Evolutionary conservation across 371 early-diverging fungal genomes (phyloP).

Genomic region (Actinomucor elegans): DNA sequence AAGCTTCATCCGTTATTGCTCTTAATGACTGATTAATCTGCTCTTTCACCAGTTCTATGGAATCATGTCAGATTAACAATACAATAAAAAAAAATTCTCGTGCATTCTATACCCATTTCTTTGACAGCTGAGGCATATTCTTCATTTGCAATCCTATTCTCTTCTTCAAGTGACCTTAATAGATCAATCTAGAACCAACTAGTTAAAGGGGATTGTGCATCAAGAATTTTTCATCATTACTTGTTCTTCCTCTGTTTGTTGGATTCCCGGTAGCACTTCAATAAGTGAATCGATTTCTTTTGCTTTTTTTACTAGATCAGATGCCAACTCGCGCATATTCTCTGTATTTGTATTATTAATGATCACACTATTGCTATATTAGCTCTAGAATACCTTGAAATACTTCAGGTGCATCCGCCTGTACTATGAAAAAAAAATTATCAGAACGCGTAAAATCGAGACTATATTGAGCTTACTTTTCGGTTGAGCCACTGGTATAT

Average conservation of each 20-base stretch:
- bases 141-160: slow-evolving; percentile 47
- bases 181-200: slow-evolving; percentile 10
- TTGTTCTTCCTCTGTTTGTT: slow-evolving; percentile 66
- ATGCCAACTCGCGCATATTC: slow-evolving; percentile 59
- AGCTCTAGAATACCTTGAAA: slow-evolving; percentile 32
- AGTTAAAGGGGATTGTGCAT: too few species aligned
- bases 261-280: slow-evolving; percentile 67
- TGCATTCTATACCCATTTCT: slow-evolving; percentile 38
- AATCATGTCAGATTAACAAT: not conserved
- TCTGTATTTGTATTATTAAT: slow-evolving; percentile 26
- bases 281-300: slow-evolving; percentile 73
- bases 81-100: not conserved
- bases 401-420: slow-evolving; percentile 47
- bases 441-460: not conserved
- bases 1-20: slow-evolving; percentile 42
- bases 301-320: slow-evolving; percentile 70
- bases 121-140: slow-evolving; percentile 52
- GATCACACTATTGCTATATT: not conserved
- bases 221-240: slow-evolving; percentile 17
- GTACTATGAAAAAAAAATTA: slow-evolving; percentile 25
- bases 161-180: slow-evolving; percentile 31
- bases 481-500: slow-evolving; percentile 45
- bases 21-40: slow-evolving; percentile 37
- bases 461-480: slow-evolving; percentile 28
- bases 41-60: slow-evolving; percentile 31